phyloP scores from a whole-genome alignment of 1,139 yeast species.

The Blastobotrys buckinghamii region DNA sequence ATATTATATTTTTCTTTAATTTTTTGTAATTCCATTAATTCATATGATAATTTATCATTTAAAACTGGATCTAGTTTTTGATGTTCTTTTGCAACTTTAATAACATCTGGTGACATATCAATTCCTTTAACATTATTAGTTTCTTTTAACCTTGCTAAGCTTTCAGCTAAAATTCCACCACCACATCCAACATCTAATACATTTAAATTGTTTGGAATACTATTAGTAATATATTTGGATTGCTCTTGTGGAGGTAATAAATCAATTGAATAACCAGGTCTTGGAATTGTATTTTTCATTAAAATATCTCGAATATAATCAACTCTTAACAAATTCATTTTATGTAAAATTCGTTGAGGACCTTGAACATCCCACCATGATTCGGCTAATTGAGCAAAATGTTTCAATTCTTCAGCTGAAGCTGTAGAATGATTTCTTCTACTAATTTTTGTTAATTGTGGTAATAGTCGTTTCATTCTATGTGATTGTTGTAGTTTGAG shows the following conservation, averaged over 20 bases:
- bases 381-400: constrained; percentile 78
- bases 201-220: constrained; percentile 30
- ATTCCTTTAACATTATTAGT: constrained; percentile 61
- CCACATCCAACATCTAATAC: constrained; percentile 96
- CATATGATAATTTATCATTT: constrained; percentile 48
- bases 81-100: constrained; percentile 74
- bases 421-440: constrained; percentile 17
- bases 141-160: constrained; percentile 67
- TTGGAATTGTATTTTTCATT: constrained; percentile 32
- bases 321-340: constrained; percentile 86
- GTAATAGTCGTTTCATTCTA: not conserved
- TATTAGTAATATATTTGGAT: constrained; percentile 33
- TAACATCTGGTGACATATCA: constrained; percentile 77
- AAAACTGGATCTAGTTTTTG: constrained; percentile 58
- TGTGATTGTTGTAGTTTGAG: not conserved
- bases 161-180: constrained; percentile 87
- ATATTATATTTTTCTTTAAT: constrained; percentile 50
- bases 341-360: constrained; percentile 86
- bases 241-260: constrained; percentile 58
- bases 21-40: constrained; percentile 54
- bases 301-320: constrained; percentile 72
- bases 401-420: constrained; percentile 54
- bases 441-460: not conserved
- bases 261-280: constrained; percentile 69
- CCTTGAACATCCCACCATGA: constrained; percentile 97